phyloP scores from a whole-genome alignment of 371 early-diverging fungal genomes.

The Rhizopus arrhizus region DNA sequence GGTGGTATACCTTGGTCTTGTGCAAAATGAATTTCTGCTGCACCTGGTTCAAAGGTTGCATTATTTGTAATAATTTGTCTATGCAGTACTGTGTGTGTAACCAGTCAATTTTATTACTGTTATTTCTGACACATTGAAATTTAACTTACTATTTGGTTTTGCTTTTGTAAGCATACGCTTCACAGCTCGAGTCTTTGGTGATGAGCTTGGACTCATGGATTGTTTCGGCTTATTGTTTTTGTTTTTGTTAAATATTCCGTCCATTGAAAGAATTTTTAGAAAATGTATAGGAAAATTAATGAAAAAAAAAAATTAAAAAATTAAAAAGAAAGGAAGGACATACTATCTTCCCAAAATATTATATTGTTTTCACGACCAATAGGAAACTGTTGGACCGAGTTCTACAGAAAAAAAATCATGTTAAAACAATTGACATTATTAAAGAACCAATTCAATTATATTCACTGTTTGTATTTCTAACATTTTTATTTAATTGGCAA shows the following conservation, averaged over 20 bases:
- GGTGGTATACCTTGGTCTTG: conserved; percentile 29
- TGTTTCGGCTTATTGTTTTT: neutral
- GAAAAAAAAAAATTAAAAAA: neutral
- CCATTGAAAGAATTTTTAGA: neutral
- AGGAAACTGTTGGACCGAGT: neutral
- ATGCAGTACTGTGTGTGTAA: conserved; percentile 1
- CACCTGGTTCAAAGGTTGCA: conserved; percentile 29
- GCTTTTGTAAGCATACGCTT: conserved; percentile 1
- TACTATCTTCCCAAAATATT: neutral
- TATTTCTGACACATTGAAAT: neutral
- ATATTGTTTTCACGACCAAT: neutral
- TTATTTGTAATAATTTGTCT: conserved; percentile 16
- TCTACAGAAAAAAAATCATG: no score
- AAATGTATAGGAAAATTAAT: neutral
- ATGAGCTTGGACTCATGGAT: neutral
- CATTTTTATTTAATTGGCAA: no score
- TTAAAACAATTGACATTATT: no score
- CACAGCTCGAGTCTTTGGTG: neutral
- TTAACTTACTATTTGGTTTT: neutral
- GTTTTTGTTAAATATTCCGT: conserved; percentile 1
- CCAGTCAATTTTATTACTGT: neutral
- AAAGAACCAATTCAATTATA: no score
- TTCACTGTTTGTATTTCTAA: no score
- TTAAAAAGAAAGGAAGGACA: neutral
- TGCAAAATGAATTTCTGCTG: conserved; percentile 27